Evolutionary conservation across 345 rosid species (phyloP).

Genomic region (Hibiscus trionum): DNA sequence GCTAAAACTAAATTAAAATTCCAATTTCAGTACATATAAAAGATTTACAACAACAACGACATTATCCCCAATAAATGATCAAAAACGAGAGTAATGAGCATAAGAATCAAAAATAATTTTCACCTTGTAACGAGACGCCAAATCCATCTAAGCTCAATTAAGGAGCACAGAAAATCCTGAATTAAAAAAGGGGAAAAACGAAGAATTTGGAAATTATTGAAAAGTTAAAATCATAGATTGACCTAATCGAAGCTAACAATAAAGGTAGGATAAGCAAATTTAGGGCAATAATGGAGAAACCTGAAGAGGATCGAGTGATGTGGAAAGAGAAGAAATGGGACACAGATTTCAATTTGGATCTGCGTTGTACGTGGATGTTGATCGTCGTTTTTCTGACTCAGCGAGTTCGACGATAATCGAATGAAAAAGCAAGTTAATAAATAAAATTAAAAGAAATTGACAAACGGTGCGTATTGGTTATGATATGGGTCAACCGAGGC

Average conservation of each 20-base stretch:
- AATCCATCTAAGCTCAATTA: constrained; percentile 46
- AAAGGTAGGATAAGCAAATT: neutral
- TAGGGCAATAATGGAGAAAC: neutral
- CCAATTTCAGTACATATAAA: neutral
- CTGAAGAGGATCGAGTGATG: neutral
- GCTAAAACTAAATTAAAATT: neutral
- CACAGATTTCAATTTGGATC: neutral
- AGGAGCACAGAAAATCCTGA: constrained; percentile 19
- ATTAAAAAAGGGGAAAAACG: neutral
- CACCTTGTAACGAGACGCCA: constrained; percentile 90
- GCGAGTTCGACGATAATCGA: neutral
- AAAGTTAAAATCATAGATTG: neutral
- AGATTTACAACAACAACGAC: neutral
- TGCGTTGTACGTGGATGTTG: constrained; percentile 9
- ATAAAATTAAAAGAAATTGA: neutral
- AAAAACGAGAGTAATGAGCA: neutral
- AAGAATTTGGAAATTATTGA: neutral
- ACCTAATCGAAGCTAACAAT: neutral
- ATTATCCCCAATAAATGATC: neutral
- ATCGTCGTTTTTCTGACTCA: neutral
- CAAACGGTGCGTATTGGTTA: neutral
- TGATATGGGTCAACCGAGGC: neutral
- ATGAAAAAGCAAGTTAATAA: neutral
- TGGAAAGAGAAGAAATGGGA: neutral
- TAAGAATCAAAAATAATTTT: neutral